Base-by-base conservation (phyloP, 1,284 basidiomycete genomes). In the Amylostereum areolatum region DNA sequence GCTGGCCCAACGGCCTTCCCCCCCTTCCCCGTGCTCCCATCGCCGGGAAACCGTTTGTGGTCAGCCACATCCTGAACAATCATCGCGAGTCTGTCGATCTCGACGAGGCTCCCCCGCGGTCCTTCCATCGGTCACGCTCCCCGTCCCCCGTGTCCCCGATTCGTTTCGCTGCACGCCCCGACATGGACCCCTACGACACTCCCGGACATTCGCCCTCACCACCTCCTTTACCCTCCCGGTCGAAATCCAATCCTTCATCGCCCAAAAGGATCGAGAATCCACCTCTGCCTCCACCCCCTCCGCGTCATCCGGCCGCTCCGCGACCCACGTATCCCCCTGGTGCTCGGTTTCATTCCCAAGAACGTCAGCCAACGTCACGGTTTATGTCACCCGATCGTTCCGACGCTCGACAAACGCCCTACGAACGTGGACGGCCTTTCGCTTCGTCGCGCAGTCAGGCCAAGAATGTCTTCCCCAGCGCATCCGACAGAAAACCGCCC, bases 181-280 rank as follows among this genome's bases (percentile, higher is more conserved):
- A 43, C 12, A 8, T 27, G 32, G 29, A 27, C 43, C 37, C 29
- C 46, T 29, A 45, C 39, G 8, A 43, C 53, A 29, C 75, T 5
- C 52, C 72, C 35, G 67, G 70, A 25, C 62, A 70, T 49, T 58
- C 72, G 52, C 60, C 72, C 55, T 55, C 67, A 43, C 55, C 54
- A 18, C 48, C 54, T 4, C 42, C 33, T 18, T 11, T 42, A 33
- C 33, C 51, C 4, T 5, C 24, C 3, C 33, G 43, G 18, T 18
- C 18, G 18, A 18, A 18, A 18, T 55, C 54, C 33, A 51, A 55
- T 43, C 53, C 54, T 9, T 53, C 54, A 24, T 55, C 54, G 5
- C 54, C 54, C 4, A 51, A 52, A 18, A 55, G 52, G 39, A 18
- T 31, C 32, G 18, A 18, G 18, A 18, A 18, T 18, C 18, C 18